phyloP scores from a whole-genome alignment of 164 flowering plant species.

The Stephania cephalantha region DNA sequence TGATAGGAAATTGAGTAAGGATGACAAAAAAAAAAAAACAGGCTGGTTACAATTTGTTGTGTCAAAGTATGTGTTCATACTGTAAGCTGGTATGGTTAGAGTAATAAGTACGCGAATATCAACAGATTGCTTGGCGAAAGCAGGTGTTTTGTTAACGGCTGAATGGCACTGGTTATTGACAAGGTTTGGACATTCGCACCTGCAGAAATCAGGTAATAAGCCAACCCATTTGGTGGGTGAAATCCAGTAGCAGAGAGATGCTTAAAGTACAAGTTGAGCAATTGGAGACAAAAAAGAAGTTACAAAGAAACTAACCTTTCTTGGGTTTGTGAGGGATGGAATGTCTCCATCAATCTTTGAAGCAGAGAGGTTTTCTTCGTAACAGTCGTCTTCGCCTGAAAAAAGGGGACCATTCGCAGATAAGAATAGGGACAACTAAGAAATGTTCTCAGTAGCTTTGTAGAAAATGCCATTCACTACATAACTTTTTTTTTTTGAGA shows the following conservation, averaged over 20 bases:
- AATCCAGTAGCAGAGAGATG: neutral
- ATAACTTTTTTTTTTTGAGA: conserved; percentile 4
- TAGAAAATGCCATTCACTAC: conserved; percentile 9
- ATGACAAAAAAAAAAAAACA: neutral
- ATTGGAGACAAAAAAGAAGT: conserved; percentile 1
- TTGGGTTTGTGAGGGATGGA: conserved; percentile 6
- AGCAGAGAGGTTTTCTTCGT: conserved; percentile 5
- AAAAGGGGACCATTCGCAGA: conserved; percentile 14
- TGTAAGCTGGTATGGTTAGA: neutral
- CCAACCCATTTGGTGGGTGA: neutral
- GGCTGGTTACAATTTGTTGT: neutral
- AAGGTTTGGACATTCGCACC: neutral
- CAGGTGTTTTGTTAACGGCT: neutral
- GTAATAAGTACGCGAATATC: neutral
- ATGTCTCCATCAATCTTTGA: conserved; percentile 13
- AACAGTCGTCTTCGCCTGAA: conserved; percentile 11
- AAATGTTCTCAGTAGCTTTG: conserved; percentile 10
- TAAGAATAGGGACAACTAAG: conserved; percentile 11
- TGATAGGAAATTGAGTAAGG: neutral
- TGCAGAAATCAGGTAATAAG: neutral
- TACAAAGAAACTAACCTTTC: conserved; percentile 12
- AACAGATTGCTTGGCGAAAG: neutral
- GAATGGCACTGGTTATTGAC: neutral
- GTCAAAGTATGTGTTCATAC: neutral
- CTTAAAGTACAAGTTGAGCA: conserved; percentile 4